A percentile compares a stretch with the other conserved stretches of the same genome.
These are phyloP conservation scores for Mycotypha africana DNA, from an alignment of 371 early-diverging fungal species.

Conservation along the genomic window DNA sequence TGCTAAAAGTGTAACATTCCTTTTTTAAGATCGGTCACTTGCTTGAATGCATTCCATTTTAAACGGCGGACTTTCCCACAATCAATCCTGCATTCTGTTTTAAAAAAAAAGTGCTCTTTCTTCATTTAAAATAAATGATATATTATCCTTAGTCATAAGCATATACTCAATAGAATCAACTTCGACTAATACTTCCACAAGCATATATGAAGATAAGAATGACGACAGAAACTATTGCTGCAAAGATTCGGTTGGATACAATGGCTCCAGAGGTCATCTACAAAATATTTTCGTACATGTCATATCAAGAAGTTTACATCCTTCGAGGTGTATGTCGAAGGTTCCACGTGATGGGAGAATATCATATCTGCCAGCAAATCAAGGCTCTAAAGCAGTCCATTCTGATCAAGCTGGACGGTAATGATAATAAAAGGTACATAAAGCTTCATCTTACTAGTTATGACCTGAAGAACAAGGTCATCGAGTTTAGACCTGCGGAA, in stretches of 20 bases:
- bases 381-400: slow-evolving; percentile 13
- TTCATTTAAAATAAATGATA: too few relatives aligned
- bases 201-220: slow-evolving; percentile 1
- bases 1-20: too few relatives aligned
- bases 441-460: slow-evolving; percentile 19
- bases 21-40: too few relatives aligned
- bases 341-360: slow-evolving; percentile 24
- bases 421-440: slow-evolving; percentile 4
- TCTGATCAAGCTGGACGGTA: slow-evolving; percentile 24
- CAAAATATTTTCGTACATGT: slow-evolving; percentile 27
- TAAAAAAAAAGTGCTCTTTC: neutral
- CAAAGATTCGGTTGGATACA: neutral
- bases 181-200: too few relatives aligned
- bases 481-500: slow-evolving; percentile 29
- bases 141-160: too few relatives aligned
- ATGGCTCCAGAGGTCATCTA: slow-evolving; percentile 33
- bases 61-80: too few relatives aligned
- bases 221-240: neutral
- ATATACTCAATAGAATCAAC: too few relatives aligned
- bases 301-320: slow-evolving; percentile 28
- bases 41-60: too few relatives aligned
- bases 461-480: slow-evolving; percentile 26
- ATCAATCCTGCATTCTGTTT: slow-evolving; percentile 6
- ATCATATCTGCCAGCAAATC: slow-evolving; percentile 27
- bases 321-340: slow-evolving; percentile 21